These are phyloP conservation scores for Aspergillus latus DNA, from an alignment of 2,329 filamentous ascomycete species.

Conservation along the genomic window DNA sequence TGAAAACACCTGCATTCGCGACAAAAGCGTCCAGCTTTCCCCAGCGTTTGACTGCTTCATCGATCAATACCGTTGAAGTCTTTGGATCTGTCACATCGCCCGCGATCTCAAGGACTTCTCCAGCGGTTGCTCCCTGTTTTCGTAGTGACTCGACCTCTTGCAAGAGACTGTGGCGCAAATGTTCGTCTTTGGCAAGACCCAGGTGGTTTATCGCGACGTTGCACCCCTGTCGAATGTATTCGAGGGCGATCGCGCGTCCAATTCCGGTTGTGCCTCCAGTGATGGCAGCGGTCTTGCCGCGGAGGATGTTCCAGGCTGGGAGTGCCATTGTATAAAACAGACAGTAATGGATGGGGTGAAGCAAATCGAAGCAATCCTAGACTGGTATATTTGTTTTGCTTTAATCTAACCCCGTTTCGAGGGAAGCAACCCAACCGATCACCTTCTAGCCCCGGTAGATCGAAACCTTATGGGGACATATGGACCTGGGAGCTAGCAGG, in stretches of 20 bases:
- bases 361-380: no score
- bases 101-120: slow-evolving; percentile 61
- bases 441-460: no score
- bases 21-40: slow-evolving; percentile 73
- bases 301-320: slow-evolving; percentile 52
- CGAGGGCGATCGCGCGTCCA: slow-evolving; percentile 75
- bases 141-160: slow-evolving; percentile 15
- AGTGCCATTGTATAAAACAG: slow-evolving; percentile 15
- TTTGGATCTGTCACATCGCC: slow-evolving; percentile 77
- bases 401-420: no score
- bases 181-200: slow-evolving; percentile 42
- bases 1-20: slow-evolving; percentile 83
- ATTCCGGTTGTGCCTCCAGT: slow-evolving; percentile 86
- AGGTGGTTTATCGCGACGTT: slow-evolving; percentile 80
- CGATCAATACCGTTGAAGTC: slow-evolving; percentile 68
- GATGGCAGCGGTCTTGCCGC: slow-evolving; percentile 77
- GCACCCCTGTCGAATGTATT: slow-evolving; percentile 74
- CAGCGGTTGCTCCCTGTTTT: slow-evolving; percentile 22
- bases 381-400: no score
- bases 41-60: slow-evolving; percentile 58
- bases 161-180: slow-evolving; percentile 15
- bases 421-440: no score
- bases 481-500: no score
- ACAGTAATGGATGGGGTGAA: not conserved
- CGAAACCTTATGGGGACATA: no score